Base-by-base conservation (phyloP, 1,284 basidiomycete species). In the Meira nashicola region DNA sequence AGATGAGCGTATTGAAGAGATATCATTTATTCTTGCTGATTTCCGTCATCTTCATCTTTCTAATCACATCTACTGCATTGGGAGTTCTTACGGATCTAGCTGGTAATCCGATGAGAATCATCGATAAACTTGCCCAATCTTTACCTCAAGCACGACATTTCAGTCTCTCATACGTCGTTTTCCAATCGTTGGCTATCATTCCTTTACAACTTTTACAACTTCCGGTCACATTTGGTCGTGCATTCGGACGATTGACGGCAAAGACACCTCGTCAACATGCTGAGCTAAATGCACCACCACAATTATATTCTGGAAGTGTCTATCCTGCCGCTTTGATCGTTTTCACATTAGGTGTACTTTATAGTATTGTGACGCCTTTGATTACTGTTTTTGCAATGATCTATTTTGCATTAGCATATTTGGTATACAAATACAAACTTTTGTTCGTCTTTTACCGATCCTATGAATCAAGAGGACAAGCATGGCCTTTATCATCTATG, bases 271-370 rank as follows among this genome's bases (percentile, higher is more conserved):
- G 74, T 89, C 93, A 97, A 73, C 93, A 87, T 70, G 93, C 93
- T 9, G 92, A 95, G 78, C 83, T 95, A n/a, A 95, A 97, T 73
- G 90, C 92, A 0, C 93, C 94, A 11, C 92, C 94, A 0, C 90
- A 91, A 86, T 88, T 97, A 78, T 66, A 66, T 19, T 65, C 76
- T 54, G 71, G 74, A 92, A 68, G 67, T 39, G 88, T 94, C 8
- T 94, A 96, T 76, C 93, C 93, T 0, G 92, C 95, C 76, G 90
- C 92, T 1, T 89, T 98, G 60, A 83, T 98, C 46, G 87, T 98
- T 71, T 98, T 97, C 80, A 90, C 92, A 57, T 88, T 98, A 74
- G 92, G 90, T 21, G 82, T 98, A 68, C 83, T 95, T 23, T 98
- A 97, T 82, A 92, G 90, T 76, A 89, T 98, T 65, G 89, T 95